These are phyloP conservation scores for Boletellus emodensis DNA, from an alignment of 768 basidiomycete genomes.

Conservation along the genomic window DNA sequence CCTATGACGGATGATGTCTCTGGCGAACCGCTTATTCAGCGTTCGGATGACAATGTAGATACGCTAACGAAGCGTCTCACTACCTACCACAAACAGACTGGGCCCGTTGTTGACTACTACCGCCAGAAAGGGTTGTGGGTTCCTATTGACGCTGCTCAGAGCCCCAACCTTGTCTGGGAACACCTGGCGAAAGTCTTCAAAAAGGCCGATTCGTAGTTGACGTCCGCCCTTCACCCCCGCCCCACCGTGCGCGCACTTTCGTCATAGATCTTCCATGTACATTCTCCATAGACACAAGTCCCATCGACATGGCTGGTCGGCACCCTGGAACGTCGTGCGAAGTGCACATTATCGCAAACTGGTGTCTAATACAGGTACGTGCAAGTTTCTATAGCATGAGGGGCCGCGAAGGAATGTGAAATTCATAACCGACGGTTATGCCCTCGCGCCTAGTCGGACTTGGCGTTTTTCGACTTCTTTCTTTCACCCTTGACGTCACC, in stretches of 20 bases:
- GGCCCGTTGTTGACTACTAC: conserved; percentile 96
- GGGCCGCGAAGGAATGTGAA: not conserved
- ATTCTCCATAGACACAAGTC: conserved; percentile 18
- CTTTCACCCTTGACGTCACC: conserved; percentile 69
- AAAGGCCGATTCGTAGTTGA: conserved; percentile 18
- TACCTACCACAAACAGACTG: conserved; percentile 92
- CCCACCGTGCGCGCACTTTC: conserved; percentile 2
- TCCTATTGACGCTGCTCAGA: conserved; percentile 90
- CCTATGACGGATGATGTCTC: conserved; percentile 89
- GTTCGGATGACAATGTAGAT: conserved; percentile 97
- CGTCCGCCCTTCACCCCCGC: too few species aligned
- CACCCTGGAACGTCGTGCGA: not conserved
- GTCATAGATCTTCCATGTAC: conserved; percentile 26
- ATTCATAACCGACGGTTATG: conserved; percentile 8
- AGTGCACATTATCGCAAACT: conserved; percentile 6
- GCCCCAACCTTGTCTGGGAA: conserved; percentile 90
- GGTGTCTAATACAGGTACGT: conserved; percentile 23
- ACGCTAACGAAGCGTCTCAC: conserved; percentile 84
- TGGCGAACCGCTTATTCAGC: conserved; percentile 94
- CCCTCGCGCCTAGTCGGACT: conserved; percentile 24
- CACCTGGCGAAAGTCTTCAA: conserved; percentile 64
- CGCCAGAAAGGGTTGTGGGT: conserved; percentile 86
- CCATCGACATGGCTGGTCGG: conserved; percentile 1
- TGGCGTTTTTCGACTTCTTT: conserved; percentile 40
- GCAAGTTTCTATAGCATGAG: conserved; percentile 4